These are phyloP conservation scores for Fusarium xyrophilum DNA, from an alignment of 2,329 filamentous ascomycete genomes.

Conservation along the genomic window DNA sequence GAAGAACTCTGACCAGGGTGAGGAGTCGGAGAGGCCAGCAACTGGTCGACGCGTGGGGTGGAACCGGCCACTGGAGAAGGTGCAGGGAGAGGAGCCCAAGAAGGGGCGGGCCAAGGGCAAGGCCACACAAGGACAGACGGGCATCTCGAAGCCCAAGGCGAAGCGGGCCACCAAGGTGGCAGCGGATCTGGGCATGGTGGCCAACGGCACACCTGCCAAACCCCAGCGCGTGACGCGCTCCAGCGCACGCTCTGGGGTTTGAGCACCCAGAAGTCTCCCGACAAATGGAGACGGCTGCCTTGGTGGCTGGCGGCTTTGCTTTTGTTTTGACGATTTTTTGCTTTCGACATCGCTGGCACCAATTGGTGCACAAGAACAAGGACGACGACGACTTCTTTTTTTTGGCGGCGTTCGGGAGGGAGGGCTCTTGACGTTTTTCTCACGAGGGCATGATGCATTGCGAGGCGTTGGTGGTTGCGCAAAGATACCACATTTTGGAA, in stretches of 20 bases:
- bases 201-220: slow-evolving; percentile 47
- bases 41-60: slow-evolving; percentile 43
- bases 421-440: slow-evolving; percentile 8
- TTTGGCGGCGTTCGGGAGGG: slow-evolving; percentile 22
- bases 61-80: slow-evolving; percentile 45
- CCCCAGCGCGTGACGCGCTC: slow-evolving; percentile 44
- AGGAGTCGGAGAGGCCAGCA: slow-evolving; percentile 17
- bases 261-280: not conserved
- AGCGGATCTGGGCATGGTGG: slow-evolving; percentile 45
- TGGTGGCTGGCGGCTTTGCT: slow-evolving; percentile 2
- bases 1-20: slow-evolving; percentile 30
- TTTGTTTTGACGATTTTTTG: slow-evolving; percentile 2
- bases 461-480: slow-evolving; percentile 32
- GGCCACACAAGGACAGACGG: slow-evolving; percentile 36
- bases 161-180: slow-evolving; percentile 43
- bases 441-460: slow-evolving; percentile 28
- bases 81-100: slow-evolving; percentile 39
- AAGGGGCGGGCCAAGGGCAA: slow-evolving; percentile 38
- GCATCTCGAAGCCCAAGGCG: slow-evolving; percentile 45
- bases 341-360: not conserved
- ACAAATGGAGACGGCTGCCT: not conserved
- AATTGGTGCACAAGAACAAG: not conserved
- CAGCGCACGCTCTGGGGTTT: slow-evolving; percentile 38
- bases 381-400: not conserved
- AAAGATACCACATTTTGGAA: slow-evolving; percentile 32